Evolutionary conservation across 2,329 filamentous ascomycete genomes (phyloP), one percentile per base, ranked within the genome.

Genomic region (Cladobotryum mycophilum): DNA sequence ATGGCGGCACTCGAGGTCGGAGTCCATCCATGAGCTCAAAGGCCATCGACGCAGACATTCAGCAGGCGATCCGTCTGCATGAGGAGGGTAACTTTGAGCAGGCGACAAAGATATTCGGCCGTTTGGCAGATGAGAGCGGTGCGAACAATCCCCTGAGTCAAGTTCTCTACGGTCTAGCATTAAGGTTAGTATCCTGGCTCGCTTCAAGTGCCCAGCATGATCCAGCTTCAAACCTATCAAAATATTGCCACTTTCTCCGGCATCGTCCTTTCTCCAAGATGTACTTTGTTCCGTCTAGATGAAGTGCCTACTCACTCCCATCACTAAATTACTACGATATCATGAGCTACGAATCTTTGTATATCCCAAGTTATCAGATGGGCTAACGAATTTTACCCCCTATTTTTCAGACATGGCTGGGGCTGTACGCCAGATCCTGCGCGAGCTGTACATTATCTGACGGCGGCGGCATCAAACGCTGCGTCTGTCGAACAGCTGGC

Each of bases 141-240:
- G 82, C 85, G 45, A 96, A 96, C 66, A 96, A 97, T 70, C 88
- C 93, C 38, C 77, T 99, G 56, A 93, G 89, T 62, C 92, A 99
- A 71, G 93, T 99, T 35, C 79, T 99, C 48, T 99, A 96, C 66
- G 93, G 93, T 3, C 85, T 99, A 52, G 91, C 92, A 47, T 71
- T 96, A 58, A 81, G 89, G 86, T 91, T 69, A 70, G 81, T 76
- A 25, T 17, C 9, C 14, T 38, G 36, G 36, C 36, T 38, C 14
- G 36, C 17, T 38, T 38, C 36, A n/a, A 38, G 36, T 47, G 22
- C 34, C 50, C 54, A 56, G 9, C 25, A 30, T 30, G 25, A 30
- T 30, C 6, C 9, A 11, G 9, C 9, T 30, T 30, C 25, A 7
- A 30, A 30, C 25, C 25, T 30, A 30, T 11, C 25, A 30, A 30